phyloP scores from a whole-genome alignment of 352 stramenopile genomes.

The Phytophthora capsici region DNA sequence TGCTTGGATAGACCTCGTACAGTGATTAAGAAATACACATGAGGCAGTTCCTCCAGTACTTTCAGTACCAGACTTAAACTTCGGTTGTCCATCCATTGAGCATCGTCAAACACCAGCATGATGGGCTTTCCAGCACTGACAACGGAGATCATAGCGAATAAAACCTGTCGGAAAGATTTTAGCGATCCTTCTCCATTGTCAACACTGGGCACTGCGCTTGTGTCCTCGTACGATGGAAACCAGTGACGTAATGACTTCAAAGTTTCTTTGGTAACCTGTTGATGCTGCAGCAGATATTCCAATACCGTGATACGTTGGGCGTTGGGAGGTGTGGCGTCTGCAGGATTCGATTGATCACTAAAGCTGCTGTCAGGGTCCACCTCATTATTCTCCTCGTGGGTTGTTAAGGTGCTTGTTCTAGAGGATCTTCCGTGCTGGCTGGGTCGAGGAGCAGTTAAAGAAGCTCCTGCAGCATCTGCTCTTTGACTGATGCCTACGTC shows the following conservation, averaged over 20 bases:
- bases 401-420: conserved; percentile 33
- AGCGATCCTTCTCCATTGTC: conserved; percentile 51
- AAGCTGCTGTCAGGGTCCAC: conserved; percentile 20
- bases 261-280: conserved; percentile 50
- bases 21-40: conserved; percentile 63
- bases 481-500: conserved; percentile 4
- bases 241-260: conserved; percentile 55
- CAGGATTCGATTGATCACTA: background rate
- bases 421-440: conserved; percentile 27
- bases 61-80: conserved; percentile 69
- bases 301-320: conserved; percentile 57
- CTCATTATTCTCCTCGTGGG: conserved; percentile 31
- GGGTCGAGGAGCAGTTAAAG: conserved; percentile 16
- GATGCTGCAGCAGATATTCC: conserved; percentile 62
- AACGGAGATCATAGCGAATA: conserved; percentile 63
- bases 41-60: conserved; percentile 61
- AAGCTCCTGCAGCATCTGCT: conserved; percentile 11
- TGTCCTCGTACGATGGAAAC: conserved; percentile 44
- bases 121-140: conserved; percentile 65
- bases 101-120: conserved; percentile 75
- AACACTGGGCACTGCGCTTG: conserved; percentile 11
- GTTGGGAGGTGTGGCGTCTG: conserved; percentile 16
- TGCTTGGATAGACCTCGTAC: conserved; percentile 47
- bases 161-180: conserved; percentile 57
- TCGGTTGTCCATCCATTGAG: conserved; percentile 76